A percentile compares a stretch with the other conserved stretches of the same genome.
Evolutionary conservation across 1,284 basidiomycete genomes (phyloP).

Genomic region (Lignosus rhinocerotis): DNA sequence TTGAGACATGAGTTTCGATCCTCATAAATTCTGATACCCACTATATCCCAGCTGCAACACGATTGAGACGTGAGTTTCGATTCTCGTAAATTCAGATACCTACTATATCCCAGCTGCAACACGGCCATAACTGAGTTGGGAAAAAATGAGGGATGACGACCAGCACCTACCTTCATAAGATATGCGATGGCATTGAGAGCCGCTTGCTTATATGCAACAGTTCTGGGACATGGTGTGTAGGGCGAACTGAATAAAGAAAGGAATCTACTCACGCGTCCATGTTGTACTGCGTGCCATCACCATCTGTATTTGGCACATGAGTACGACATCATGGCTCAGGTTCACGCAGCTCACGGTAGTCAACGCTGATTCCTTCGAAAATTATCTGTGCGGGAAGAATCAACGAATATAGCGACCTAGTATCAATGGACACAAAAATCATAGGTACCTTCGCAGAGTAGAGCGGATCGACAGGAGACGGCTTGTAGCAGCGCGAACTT

Average conservation of each 20-base stretch:
- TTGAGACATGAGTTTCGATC: neutral
- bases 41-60: slow-evolving; percentile 59
- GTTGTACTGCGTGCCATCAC: slow-evolving; percentile 72
- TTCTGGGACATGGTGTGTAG: slow-evolving; percentile 36
- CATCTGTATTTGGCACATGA: slow-evolving; percentile 42
- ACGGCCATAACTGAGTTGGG: neutral
- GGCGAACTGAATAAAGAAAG: neutral
- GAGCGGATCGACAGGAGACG: slow-evolving; percentile 73
- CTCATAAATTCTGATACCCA: slow-evolving; percentile 34
- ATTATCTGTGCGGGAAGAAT: slow-evolving; percentile 43
- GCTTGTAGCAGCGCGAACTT: slow-evolving; percentile 37
- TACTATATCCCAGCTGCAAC: slow-evolving; percentile 63
- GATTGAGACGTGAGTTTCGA: neutral
- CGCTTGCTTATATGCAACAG: slow-evolving; percentile 80
- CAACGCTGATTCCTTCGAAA: slow-evolving; percentile 76
- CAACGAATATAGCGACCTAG: too few relatives aligned
- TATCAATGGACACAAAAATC: too few relatives aligned
- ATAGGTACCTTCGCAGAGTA: slow-evolving; percentile 62
- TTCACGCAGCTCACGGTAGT: slow-evolving; percentile 50
- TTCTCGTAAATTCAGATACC: slow-evolving; percentile 26
- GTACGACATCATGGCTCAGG: neutral
- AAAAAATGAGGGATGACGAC: neutral
- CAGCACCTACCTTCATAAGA: slow-evolving; percentile 58
- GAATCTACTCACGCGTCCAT: slow-evolving; percentile 68
- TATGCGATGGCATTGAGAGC: slow-evolving; percentile 77